Conservation (phyloP, 257 asterid genomes). For the Mitragyna speciosa region DNA sequence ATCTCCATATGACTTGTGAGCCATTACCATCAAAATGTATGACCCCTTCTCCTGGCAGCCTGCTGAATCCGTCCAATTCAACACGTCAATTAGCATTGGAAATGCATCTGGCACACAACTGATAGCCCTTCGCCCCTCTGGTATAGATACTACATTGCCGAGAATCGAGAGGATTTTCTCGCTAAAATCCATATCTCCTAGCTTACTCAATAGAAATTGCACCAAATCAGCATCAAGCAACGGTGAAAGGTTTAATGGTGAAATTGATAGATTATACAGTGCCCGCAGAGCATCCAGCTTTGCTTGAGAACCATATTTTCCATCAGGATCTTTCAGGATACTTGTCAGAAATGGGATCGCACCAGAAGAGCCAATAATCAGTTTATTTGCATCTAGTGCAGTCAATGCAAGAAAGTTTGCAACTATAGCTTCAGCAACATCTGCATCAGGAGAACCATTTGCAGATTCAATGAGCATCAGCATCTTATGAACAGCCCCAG, state of each 20-base stretch:
- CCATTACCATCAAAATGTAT: constrained; percentile 90
- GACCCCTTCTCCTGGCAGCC: constrained; percentile 85
- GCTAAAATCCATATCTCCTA: constrained; percentile 73
- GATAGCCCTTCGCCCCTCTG: constrained; percentile 70
- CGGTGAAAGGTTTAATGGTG: constrained; percentile 37
- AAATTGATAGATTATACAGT: constrained; percentile 79
- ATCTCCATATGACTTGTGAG: constrained; percentile 73
- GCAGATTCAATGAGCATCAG: constrained; percentile 50
- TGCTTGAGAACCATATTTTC: constrained; percentile 32
- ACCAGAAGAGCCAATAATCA: constrained; percentile 74
- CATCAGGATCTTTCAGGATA: constrained; percentile 31
- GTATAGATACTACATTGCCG: constrained; percentile 53
- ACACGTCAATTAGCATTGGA: constrained; percentile 54
- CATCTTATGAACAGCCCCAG: constrained; percentile 86
- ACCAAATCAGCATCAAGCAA: constrained; percentile 56
- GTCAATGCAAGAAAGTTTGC: constrained; percentile 87
- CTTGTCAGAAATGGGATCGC: constrained; percentile 63
- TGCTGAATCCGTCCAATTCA: constrained; percentile 78
- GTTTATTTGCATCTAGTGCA: constrained; percentile 81
- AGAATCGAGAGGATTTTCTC: constrained; percentile 74
- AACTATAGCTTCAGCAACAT: constrained; percentile 60
- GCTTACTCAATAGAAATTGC: constrained; percentile 43
- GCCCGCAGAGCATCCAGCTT: constrained; percentile 73
- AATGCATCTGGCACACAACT: constrained; percentile 51
- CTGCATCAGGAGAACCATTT: constrained; percentile 27